A percentile compares a stretch with the other conserved stretches of the same genome.
Evolutionary conservation across 163 green algal species (phyloP).

Genomic region (Chlorella variabilis): DNA sequence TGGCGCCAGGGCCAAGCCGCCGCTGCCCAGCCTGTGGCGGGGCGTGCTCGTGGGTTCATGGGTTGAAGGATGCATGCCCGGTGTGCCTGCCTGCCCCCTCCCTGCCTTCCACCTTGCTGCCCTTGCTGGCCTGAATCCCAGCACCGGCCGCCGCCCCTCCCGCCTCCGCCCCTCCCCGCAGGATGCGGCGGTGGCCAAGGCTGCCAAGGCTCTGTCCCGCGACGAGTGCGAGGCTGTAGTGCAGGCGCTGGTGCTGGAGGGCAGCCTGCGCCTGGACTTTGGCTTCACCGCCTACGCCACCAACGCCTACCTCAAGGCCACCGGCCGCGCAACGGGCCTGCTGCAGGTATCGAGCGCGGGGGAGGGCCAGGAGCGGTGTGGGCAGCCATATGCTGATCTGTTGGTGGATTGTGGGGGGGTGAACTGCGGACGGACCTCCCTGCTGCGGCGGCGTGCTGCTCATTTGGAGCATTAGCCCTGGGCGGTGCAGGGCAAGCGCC

Average conservation of each 20-base stretch:
- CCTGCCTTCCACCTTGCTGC: too few relatives aligned
- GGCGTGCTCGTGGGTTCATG: too few relatives aligned
- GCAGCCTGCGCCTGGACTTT: constrained; percentile 62
- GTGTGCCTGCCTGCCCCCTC: too few relatives aligned
- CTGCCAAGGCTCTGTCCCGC: constrained; percentile 44
- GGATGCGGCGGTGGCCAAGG: constrained; percentile 4
- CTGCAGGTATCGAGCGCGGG: constrained; percentile 16
- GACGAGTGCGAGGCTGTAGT: constrained; percentile 61
- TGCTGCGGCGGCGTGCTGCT: too few relatives aligned
- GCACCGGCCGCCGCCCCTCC: too few relatives aligned
- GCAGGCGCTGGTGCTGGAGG: constrained; percentile 47
- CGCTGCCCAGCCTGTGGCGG: too few relatives aligned
- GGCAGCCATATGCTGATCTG: background rate
- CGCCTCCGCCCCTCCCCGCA: background rate
- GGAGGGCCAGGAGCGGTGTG: background rate
- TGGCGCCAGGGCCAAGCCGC: background rate
- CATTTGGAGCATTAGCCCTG: too few relatives aligned
- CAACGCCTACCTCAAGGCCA: constrained; percentile 62
- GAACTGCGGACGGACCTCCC: too few relatives aligned
- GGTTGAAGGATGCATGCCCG: too few relatives aligned
- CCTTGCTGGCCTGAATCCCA: too few relatives aligned
- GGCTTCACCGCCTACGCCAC: constrained; percentile 66
- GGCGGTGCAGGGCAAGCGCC: constrained; percentile 2
- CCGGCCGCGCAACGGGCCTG: constrained; percentile 6
- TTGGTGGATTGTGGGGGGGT: too few relatives aligned